Base-by-base conservation (phyloP, 306 rosid species). In the Cucurbita maxima region DNA sequence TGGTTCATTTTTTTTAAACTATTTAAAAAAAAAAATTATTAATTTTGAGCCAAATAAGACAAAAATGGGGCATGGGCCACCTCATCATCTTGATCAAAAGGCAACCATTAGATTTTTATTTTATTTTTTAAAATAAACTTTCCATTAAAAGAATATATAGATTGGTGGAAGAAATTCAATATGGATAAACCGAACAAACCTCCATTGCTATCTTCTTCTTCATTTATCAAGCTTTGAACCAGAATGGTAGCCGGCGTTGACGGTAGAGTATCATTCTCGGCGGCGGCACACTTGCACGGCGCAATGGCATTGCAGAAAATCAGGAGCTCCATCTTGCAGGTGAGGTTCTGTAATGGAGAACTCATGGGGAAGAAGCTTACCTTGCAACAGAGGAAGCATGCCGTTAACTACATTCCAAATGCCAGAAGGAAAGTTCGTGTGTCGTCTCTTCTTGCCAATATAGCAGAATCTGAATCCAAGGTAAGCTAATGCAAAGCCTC, bases 291-390 rank as follows among this genome's bases (percentile, higher is more conserved):
- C 38, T 48, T 77, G 38, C 72, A 51, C 12, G 55, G 79, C 0
- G 41, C 50, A 4, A 61, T 70, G 5, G 78, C 64, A 6, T 57
- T 74, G 53, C 77, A 41, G 0, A 64, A 84, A 70, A 67, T 18
- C 53, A 64, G 70, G 70, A 80, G 64, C 36, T 76, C 71, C 7
- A 63, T 43, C 58, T 66, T 77, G 74, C 76, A 61, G 37, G 80
- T 80, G 25, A 82, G 77, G 75, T 82, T 80, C 68, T 41, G 83
- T 22, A 72, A 81, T 18, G 86, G 85, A 51, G 86, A 85, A 60
- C 16, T 83, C 36, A 82, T 82, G 89, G 89, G 88, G 71, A 80
- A 74, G 75, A 85, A 78, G 73, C 71, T 85, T 53, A 71, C 44
- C 73, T 76, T 82, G 20, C 58, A 22, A 68, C 66, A 63, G 11